A percentile compares a stretch with the other conserved stretches of the same genome.
Conservation (phyloP, 768 basidiomycete genomes). For the Psilocybe subaeruginosa region DNA sequence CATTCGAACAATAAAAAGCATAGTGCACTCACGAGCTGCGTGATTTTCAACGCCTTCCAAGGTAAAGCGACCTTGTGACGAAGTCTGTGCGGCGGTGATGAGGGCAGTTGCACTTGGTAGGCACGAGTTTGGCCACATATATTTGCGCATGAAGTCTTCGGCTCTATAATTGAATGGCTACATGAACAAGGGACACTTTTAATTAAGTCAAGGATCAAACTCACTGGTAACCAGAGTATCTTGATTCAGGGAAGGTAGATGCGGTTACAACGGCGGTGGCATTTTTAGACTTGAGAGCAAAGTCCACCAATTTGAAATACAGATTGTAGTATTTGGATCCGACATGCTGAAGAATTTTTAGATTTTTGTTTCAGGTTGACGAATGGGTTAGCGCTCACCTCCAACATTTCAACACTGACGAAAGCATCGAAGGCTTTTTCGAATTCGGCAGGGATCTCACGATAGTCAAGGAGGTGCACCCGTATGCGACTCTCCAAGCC, state of each 20-base stretch:
- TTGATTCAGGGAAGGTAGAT: slow-evolving; percentile 71
- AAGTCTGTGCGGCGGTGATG: slow-evolving; percentile 69
- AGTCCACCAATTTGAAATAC: slow-evolving; percentile 80
- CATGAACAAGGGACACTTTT: slow-evolving; percentile 7
- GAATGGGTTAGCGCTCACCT: slow-evolving; percentile 45
- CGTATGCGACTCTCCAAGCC: slow-evolving; percentile 73
- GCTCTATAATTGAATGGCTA: slow-evolving; percentile 40
- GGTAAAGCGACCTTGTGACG: slow-evolving; percentile 76
- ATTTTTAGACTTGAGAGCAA: slow-evolving; percentile 68
- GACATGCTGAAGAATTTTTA: slow-evolving; percentile 43
- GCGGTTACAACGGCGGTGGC: slow-evolving; percentile 72
- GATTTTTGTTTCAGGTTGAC: slow-evolving; percentile 6
- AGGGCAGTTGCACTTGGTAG: slow-evolving; percentile 86
- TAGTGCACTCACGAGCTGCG: slow-evolving; percentile 60
- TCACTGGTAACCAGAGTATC: slow-evolving; percentile 73
- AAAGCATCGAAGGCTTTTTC: slow-evolving; percentile 82
- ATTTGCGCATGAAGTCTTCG: slow-evolving; percentile 85
- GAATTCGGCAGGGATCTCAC: slow-evolving; percentile 82
- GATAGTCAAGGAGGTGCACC: slow-evolving; percentile 90
- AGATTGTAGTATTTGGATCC: slow-evolving; percentile 60
- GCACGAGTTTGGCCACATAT: slow-evolving; percentile 91
- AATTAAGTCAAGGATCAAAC: slow-evolving; percentile 27
- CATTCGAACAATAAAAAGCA: slow-evolving; percentile 15
- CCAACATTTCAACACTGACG: slow-evolving; percentile 82
- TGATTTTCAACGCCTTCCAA: slow-evolving; percentile 87